Conservation (phyloP, 2,329 filamentous ascomycete species). For the Pseudomassariella vexata region DNA sequence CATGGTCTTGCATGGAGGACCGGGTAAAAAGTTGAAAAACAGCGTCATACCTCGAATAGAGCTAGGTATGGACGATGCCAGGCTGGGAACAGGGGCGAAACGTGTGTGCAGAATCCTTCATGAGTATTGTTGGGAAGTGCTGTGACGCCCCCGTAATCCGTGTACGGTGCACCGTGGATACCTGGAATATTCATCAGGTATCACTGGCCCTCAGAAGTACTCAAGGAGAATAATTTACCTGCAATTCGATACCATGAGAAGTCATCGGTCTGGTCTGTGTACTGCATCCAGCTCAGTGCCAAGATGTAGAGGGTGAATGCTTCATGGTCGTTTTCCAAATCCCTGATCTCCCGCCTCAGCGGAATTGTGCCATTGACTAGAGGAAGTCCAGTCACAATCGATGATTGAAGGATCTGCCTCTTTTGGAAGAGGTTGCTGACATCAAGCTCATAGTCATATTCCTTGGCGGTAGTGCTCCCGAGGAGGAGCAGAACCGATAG, state of each 20-base stretch:
- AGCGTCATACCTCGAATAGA: constrained; percentile 48
- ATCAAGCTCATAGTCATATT: constrained; percentile 48
- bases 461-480: no score
- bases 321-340: constrained; percentile 57
- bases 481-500: no score
- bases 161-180: constrained; percentile 72
- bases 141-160: constrained; percentile 46
- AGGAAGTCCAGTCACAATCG: constrained; percentile 37
- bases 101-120: constrained; percentile 73
- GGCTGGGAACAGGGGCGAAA: constrained; percentile 67
- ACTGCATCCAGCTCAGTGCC: constrained; percentile 67
- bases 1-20: constrained; percentile 1
- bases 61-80: constrained; percentile 82
- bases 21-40: no score
- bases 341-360: constrained; percentile 60
- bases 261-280: constrained; percentile 52
- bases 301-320: constrained; percentile 74
- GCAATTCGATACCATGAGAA: constrained; percentile 76
- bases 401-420: constrained; percentile 27
- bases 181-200: constrained; percentile 44
- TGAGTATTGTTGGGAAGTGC: constrained; percentile 44
- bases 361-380: constrained; percentile 34
- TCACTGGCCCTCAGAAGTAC: constrained; percentile 9
- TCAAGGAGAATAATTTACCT: constrained; percentile 41
- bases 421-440: constrained; percentile 30